These are phyloP conservation scores for Corymbia maculata DNA, from an alignment of 345 rosid species.

Conservation along the genomic window DNA sequence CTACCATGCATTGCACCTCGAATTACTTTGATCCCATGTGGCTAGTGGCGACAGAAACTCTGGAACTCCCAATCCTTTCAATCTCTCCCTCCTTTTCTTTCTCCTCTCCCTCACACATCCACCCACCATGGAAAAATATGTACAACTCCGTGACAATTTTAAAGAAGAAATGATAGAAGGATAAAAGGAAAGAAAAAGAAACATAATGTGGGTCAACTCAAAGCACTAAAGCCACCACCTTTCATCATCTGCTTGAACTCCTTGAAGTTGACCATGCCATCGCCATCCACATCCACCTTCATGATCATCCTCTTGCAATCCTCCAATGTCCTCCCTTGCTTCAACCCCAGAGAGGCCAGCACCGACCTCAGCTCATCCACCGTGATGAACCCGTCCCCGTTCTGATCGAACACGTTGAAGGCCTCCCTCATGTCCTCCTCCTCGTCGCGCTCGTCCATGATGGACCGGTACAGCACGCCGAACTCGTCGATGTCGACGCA, in stretches of 20 bases:
- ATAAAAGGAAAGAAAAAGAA: background rate
- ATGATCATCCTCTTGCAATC: constrained; percentile 76
- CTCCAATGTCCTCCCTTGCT: constrained; percentile 59
- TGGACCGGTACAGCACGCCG: constrained; percentile 37
- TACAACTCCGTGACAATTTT: background rate
- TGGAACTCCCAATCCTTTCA: background rate
- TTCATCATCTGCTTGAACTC: constrained; percentile 41
- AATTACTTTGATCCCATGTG: background rate
- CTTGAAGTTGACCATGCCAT: constrained; percentile 59
- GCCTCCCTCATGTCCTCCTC: constrained; percentile 80
- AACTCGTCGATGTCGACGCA: constrained; percentile 64
- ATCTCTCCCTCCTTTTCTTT: background rate
- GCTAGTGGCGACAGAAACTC: background rate
- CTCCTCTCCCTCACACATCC: background rate
- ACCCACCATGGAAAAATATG: background rate
- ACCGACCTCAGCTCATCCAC: constrained; percentile 71
- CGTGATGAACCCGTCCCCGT: constrained; percentile 81
- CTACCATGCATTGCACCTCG: background rate
- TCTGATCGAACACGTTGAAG: constrained; percentile 75
- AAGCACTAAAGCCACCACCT: constrained; percentile 14
- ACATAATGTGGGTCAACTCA: background rate
- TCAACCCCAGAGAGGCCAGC: constrained; percentile 59
- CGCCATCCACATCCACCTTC: constrained; percentile 82
- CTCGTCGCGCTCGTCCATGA: constrained; percentile 47
- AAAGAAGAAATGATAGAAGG: background rate